Conservation (phyloP, 441 rosid species). For the Arabidopsis hybrid region DNA sequence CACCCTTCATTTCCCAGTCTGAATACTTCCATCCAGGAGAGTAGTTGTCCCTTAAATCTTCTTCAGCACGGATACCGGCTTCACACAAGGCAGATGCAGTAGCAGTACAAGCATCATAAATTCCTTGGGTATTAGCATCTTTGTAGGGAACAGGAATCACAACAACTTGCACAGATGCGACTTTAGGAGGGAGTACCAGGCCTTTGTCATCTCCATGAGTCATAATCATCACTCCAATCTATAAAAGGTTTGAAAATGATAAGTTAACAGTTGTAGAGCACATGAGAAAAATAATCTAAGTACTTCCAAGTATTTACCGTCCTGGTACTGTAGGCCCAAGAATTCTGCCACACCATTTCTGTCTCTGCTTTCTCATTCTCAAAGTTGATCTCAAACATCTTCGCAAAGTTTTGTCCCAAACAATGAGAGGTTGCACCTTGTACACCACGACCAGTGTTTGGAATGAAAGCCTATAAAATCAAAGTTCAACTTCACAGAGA, state of each 20-base stretch:
- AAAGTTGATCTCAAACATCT: background rate
- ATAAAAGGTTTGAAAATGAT: conserved; percentile 19
- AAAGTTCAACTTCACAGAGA: conserved; percentile 21
- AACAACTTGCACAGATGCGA: background rate
- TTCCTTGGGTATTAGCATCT: conserved; percentile 85
- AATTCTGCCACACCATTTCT: background rate
- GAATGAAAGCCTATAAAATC: conserved; percentile 49
- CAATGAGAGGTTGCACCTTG: background rate
- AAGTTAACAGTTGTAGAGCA: background rate
- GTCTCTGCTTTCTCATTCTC: background rate
- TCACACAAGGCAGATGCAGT: conserved; percentile 66
- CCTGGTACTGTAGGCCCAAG: conserved; percentile 6
- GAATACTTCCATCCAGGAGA: conserved; percentile 99
- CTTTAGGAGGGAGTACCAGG: background rate
- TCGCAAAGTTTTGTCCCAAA: background rate
- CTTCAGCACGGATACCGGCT: conserved; percentile 89
- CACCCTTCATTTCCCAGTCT: conserved; percentile 99
- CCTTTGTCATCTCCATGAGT: background rate
- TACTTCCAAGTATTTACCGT: conserved; percentile 48
- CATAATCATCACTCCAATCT: background rate
- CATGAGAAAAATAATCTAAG: background rate
- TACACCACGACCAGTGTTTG: background rate
- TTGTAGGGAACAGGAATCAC: conserved; percentile 21
- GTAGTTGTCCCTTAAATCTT: conserved; percentile 87
- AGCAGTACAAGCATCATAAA: conserved; percentile 82